Evolutionary conservation across 768 basidiomycete genomes (phyloP), one percentile per base, ranked within the genome.

Genomic region (Xerocomus brunneocitrinus): DNA sequence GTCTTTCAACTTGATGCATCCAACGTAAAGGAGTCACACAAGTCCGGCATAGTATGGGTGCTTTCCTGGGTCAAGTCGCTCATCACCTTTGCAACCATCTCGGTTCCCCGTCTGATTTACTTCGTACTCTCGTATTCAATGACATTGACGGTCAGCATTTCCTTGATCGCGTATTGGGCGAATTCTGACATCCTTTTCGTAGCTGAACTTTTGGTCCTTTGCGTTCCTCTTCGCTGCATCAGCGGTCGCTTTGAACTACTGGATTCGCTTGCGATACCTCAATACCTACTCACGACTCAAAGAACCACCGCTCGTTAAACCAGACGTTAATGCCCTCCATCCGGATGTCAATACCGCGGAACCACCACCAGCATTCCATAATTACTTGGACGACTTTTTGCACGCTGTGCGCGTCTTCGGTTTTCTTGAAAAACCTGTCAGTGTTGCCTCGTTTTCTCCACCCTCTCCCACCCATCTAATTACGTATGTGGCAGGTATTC

Each of bases 341-440:
- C 94, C 94, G 2, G 93, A 97, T 67, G 87, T 95, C 22, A 93
- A 93, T 55, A 81, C 86, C 14, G 70, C 76, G 62, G 85, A 88
- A 49, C 76, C 84, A 13, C 81, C 83, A 0, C 81, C 88, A 12
- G 79, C 88, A 1, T 94, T 98, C 67, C 94, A 95, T 67, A 95
- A 95, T 63, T 98, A 98, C 62, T 78, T 98, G 27, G 95, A 98
- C 67, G 97, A 99, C 64, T 98, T 99, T 67, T 71, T 98, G 50
- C 88, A 95, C 61, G 97, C 97, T 10, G 91, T 99, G 52, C 82
- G 95, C 44, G 91, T 99, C 9, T 99, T 99, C 62, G 97, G 97
- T 19, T 98, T 98, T 67, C 74, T 85, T 9, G 97, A 99, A 73
- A 98, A 97, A 72, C 95, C 95, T 0, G 97, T 95, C 58, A 55